These are phyloP conservation scores for Penicillium sp. DNA, from an alignment of 2,329 filamentous ascomycete species.

Conservation along the genomic window DNA sequence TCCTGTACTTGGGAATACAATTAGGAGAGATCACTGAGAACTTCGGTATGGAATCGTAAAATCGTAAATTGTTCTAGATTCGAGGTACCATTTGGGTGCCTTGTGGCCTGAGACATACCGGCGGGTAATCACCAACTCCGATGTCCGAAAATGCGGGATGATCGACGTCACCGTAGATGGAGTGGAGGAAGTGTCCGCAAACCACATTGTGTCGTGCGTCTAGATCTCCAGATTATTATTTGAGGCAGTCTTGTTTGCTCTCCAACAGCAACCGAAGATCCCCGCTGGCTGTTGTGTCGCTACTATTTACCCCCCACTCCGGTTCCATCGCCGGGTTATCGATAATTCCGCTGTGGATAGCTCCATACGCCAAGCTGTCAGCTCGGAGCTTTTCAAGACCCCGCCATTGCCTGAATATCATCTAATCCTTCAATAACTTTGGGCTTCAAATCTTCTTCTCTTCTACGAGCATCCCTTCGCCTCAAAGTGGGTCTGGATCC, in stretches of 20 bases:
- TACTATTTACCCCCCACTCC: too few species aligned
- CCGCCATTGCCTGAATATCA: slow-evolving; percentile 16
- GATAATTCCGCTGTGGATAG: not conserved
- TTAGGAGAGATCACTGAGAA: too few species aligned
- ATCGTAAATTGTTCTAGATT: too few species aligned
- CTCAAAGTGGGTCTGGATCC: not conserved
- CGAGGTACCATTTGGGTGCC: slow-evolving; percentile 8
- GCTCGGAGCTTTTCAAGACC: slow-evolving; percentile 6
- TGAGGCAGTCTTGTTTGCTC: not conserved
- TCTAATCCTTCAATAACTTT: slow-evolving; percentile 9
- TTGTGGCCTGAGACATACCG: slow-evolving; percentile 18
- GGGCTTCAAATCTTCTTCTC: slow-evolving; percentile 2
- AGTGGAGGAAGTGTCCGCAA: slow-evolving; percentile 8
- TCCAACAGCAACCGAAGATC: not conserved
- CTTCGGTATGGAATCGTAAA: too few species aligned
- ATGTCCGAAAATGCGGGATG: slow-evolving; percentile 28
- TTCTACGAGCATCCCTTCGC: not conserved
- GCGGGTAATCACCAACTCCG: slow-evolving; percentile 24
- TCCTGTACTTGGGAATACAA: too few species aligned
- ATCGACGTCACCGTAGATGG: slow-evolving; percentile 31
- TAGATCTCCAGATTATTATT: slow-evolving; percentile 18
- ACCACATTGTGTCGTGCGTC: slow-evolving; percentile 2
- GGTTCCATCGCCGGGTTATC: not conserved
- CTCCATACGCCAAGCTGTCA: not conserved
- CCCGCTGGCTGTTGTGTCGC: not conserved